Conservation (phyloP, 2,329 filamentous ascomycete genomes). For the Hymenoscyphus fraxineus region DNA sequence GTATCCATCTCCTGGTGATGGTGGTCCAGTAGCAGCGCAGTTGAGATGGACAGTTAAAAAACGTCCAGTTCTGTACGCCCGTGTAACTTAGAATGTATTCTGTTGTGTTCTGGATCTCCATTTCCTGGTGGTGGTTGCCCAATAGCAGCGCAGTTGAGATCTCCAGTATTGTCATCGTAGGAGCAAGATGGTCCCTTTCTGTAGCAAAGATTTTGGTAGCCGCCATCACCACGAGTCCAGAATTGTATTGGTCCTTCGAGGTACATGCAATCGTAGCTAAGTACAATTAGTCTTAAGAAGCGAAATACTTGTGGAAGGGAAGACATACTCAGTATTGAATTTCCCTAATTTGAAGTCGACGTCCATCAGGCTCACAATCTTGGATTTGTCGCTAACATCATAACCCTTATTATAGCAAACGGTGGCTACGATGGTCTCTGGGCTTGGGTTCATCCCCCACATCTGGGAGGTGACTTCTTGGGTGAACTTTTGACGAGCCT, state of each 20-base stretch:
- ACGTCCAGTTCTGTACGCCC: no score
- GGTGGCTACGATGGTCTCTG: not conserved
- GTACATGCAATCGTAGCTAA: constrained; percentile 9
- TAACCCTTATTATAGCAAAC: constrained; percentile 4
- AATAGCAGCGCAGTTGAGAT: not conserved
- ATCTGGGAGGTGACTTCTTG: constrained; percentile 3
- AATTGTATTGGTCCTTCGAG: not conserved
- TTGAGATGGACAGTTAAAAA: not conserved
- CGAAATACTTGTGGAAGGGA: not conserved
- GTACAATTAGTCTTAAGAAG: not conserved
- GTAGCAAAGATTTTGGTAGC: constrained; percentile 7
- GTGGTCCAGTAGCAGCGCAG: not conserved
- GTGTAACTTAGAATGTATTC: no score
- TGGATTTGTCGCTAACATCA: not conserved
- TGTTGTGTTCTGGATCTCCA: no score
- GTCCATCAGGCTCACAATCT: not conserved
- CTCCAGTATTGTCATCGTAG: not conserved
- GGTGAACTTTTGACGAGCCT: constrained; percentile 8
- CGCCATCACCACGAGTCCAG: not conserved
- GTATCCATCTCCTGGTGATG: no score
- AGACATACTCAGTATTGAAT: constrained; percentile 7
- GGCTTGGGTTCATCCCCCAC: not conserved
- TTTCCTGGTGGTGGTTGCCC: no score
- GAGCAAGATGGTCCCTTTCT: not conserved
- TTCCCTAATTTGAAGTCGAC: not conserved